These are phyloP conservation scores for Agaricus subrufescens DNA, from an alignment of 768 basidiomycete species.

Conservation along the genomic window DNA sequence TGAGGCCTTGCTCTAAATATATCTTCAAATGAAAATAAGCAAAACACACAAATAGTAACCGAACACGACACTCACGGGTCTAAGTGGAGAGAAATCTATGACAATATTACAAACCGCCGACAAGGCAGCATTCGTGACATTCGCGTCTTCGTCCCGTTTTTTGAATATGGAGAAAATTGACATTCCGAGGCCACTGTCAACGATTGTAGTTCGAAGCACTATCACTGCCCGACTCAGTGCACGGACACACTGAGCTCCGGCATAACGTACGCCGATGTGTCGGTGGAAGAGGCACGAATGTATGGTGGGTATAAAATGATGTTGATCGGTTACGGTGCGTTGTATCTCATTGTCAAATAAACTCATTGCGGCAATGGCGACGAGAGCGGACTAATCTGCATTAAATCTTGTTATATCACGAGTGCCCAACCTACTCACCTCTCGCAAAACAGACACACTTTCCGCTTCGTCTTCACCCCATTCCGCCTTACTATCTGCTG, in stretches of 20 bases:
- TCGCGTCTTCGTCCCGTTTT: slow-evolving; percentile 46
- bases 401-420: neutral
- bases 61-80: slow-evolving; percentile 43
- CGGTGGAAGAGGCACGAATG: slow-evolving; percentile 25
- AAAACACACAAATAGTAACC: slow-evolving; percentile 6
- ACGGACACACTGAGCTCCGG: slow-evolving; percentile 81
- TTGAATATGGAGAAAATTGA: slow-evolving; percentile 54
- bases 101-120: slow-evolving; percentile 82
- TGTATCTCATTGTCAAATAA: slow-evolving; percentile 74
- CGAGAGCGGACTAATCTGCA: slow-evolving; percentile 57
- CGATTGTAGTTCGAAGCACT: slow-evolving; percentile 77
- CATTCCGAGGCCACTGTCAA: slow-evolving; percentile 77
- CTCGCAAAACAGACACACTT: slow-evolving; percentile 50
- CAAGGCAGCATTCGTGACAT: slow-evolving; percentile 68
- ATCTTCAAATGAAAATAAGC: slow-evolving; percentile 32
- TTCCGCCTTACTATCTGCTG: slow-evolving; percentile 34
- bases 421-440: slow-evolving; percentile 36
- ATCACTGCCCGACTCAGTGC: slow-evolving; percentile 76
- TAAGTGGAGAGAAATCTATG: slow-evolving; percentile 79
- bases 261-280: slow-evolving; percentile 75
- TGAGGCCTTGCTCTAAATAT: slow-evolving; percentile 63
- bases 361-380: slow-evolving; percentile 65
- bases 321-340: slow-evolving; percentile 56
- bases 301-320: slow-evolving; percentile 35
- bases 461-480: slow-evolving; percentile 74